These are phyloP conservation scores for Calonectria pauciramosa DNA, from an alignment of 2,329 filamentous ascomycete species.

Conservation along the genomic window DNA sequence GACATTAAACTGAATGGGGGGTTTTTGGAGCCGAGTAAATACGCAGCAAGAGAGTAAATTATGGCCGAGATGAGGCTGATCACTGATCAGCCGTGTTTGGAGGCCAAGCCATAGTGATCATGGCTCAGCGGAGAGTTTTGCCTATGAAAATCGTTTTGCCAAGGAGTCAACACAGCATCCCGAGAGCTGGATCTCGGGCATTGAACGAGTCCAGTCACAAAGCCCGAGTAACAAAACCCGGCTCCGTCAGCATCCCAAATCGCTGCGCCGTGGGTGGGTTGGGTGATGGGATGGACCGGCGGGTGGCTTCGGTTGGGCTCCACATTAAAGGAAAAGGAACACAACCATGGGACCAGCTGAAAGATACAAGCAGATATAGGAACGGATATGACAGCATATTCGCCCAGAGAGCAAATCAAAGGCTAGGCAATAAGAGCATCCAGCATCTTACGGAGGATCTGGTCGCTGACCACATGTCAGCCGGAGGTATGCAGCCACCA, in stretches of 20 bases:
- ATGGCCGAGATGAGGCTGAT: neutral
- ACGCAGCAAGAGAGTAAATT: neutral
- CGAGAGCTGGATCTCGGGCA: slow-evolving; percentile 8
- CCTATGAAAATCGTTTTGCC: slow-evolving; percentile 8
- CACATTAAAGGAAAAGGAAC: slow-evolving; percentile 20
- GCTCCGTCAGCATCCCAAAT: slow-evolving; percentile 39
- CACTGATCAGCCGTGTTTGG: slow-evolving; percentile 3
- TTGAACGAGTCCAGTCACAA: slow-evolving; percentile 21
- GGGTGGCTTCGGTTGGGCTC: slow-evolving; percentile 16
- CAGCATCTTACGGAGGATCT: neutral
- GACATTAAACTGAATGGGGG: neutral
- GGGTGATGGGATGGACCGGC: slow-evolving; percentile 18
- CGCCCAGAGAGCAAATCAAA: neutral
- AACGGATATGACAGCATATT: neutral
- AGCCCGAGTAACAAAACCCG: slow-evolving; percentile 11
- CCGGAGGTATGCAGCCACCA: neutral
- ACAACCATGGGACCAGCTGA: neutral
- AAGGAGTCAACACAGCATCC: neutral
- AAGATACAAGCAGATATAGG: neutral
- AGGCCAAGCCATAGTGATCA: neutral
- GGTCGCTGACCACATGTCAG: slow-evolving; percentile 5
- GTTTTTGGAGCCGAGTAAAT: neutral
- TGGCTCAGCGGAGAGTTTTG: slow-evolving; percentile 13
- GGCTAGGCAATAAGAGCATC: neutral
- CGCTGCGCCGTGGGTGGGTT: slow-evolving; percentile 25